phyloP scores from a whole-genome alignment of 768 basidiomycete species.

The Macrolepiota fuliginosa region DNA sequence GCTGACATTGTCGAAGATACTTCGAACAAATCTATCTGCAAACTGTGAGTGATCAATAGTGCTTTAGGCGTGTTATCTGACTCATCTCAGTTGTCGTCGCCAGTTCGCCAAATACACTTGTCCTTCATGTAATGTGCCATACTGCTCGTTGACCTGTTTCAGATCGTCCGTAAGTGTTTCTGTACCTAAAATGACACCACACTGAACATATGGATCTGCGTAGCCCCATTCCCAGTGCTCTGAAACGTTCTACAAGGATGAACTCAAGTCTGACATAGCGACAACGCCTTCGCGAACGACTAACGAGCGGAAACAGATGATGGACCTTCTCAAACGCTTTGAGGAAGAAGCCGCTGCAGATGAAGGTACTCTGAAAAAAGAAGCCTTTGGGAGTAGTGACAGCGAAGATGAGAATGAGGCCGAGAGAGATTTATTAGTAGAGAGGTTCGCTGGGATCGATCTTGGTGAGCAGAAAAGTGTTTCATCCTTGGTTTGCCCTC shows the following conservation, averaged over 20 bases:
- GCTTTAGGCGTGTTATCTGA: background rate
- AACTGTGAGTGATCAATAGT: constrained; percentile 10
- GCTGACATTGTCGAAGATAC: constrained; percentile 3
- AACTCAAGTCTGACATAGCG: constrained; percentile 64
- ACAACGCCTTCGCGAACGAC: constrained; percentile 50
- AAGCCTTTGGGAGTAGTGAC: constrained; percentile 23
- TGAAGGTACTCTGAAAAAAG: constrained; percentile 20
- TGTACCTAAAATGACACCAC: background rate
- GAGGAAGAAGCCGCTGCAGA: constrained; percentile 53
- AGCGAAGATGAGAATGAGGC: constrained; percentile 36
- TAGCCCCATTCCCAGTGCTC: constrained; percentile 71
- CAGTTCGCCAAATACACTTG: constrained; percentile 54
- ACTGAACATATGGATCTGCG: background rate
- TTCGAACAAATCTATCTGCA: constrained; percentile 15
- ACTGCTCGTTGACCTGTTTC: constrained; percentile 81
- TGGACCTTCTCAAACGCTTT: constrained; percentile 62
- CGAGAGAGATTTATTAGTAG: constrained; percentile 38
- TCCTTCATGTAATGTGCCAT: constrained; percentile 75
- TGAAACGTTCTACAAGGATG: constrained; percentile 77
- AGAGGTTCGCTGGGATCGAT: constrained; percentile 55
- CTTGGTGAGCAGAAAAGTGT: constrained; percentile 44
- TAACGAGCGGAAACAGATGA: constrained; percentile 61
- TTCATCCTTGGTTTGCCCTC: background rate
- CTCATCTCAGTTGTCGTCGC: constrained; percentile 40
- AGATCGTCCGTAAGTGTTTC: constrained; percentile 55